Conservation (phyloP, 352 stramenopile species). For the Stramenopiles sp. region DNA sequence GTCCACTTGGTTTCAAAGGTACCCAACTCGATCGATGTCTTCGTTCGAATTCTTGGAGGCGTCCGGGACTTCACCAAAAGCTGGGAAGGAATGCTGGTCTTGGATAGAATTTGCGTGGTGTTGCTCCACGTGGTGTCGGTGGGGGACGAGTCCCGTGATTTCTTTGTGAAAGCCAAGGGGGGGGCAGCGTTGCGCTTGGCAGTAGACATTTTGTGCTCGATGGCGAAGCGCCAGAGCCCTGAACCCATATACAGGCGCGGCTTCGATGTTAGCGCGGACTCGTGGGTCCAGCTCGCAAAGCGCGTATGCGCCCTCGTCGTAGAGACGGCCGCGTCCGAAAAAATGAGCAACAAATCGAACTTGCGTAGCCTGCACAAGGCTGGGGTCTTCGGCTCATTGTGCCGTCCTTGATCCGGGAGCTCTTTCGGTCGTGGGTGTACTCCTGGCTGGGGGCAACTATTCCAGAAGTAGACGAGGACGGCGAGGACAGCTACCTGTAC, state of each 20-base stretch:
- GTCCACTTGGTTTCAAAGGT: neutral
- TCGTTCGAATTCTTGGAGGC: neutral
- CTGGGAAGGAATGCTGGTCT: neutral
- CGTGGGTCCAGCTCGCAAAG: neutral
- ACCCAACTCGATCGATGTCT: neutral
- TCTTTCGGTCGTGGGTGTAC: neutral
- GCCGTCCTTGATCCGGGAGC: neutral
- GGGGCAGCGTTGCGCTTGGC: neutral
- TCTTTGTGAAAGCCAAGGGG: neutral
- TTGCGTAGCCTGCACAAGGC: neutral
- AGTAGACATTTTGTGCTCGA: neutral
- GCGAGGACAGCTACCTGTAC: neutral
- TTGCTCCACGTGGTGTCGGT: neutral
- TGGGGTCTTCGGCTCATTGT: neutral
- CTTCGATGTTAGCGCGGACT: neutral
- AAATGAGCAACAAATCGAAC: neutral
- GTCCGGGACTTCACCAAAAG: neutral
- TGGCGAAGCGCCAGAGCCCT: neutral
- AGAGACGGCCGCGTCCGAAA: neutral
- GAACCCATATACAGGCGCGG: neutral
- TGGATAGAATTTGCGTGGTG: neutral
- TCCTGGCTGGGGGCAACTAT: neutral
- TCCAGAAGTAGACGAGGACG: neutral
- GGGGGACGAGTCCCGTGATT: neutral
- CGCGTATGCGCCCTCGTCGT: neutral